Evolutionary conservation across 257 asterid genomes (phyloP).

Genomic region (Ehretia macrophylla): DNA sequence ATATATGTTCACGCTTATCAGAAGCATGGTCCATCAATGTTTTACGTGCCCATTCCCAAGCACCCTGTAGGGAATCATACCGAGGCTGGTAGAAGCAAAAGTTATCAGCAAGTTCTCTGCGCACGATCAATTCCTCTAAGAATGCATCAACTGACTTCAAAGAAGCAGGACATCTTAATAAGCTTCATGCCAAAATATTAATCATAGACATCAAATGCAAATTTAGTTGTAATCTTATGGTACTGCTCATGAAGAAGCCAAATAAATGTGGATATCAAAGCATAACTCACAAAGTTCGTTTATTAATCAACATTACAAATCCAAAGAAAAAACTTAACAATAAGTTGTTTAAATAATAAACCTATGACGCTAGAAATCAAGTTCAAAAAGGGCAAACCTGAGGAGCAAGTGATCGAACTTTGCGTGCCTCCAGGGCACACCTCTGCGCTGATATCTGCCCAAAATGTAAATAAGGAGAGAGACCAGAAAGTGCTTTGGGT

Average conservation of each 20-base stretch:
- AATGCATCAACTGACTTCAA: slow-evolving; percentile 81
- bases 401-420: slow-evolving; percentile 49
- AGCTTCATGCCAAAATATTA: slow-evolving; percentile 11
- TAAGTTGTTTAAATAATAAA: neutral
- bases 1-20: slow-evolving; percentile 79
- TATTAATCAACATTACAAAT: too few species aligned
- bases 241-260: too few species aligned
- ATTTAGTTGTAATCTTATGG: too few species aligned
- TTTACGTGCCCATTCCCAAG: slow-evolving; percentile 98
- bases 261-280: too few species aligned
- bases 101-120: slow-evolving; percentile 96
- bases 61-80: slow-evolving; percentile 85
- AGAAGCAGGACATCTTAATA: slow-evolving; percentile 14
- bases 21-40: slow-evolving; percentile 80
- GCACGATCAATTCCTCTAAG: slow-evolving; percentile 83
- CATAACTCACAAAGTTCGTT: neutral
- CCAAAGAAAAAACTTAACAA: neutral
- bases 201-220: neutral
- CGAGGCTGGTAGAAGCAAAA: slow-evolving; percentile 92
- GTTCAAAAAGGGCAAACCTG: slow-evolving; percentile 44
- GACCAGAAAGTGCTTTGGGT: slow-evolving; percentile 81
- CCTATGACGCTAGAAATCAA: neutral
- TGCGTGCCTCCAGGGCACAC: slow-evolving; percentile 82
- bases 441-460: slow-evolving; percentile 95
- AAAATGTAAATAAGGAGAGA: slow-evolving; percentile 96